phyloP scores from a whole-genome alignment of 2,329 filamentous ascomycete genomes.

The Stagonosporopsis vannaccii region DNA sequence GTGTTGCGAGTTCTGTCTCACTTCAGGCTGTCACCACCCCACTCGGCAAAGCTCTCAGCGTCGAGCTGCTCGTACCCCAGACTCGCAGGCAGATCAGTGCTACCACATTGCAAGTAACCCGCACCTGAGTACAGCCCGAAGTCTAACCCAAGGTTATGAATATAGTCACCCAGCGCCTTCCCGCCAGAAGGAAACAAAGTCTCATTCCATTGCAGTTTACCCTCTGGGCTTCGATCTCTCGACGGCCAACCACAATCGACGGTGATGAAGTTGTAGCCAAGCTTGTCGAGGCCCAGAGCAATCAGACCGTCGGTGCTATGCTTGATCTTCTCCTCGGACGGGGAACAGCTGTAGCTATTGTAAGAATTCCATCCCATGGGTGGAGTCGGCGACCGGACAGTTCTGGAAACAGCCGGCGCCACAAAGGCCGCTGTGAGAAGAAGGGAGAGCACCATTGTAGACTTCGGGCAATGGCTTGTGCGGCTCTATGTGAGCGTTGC shows the following conservation, averaged over 20 bases:
- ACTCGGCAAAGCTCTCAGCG: slow-evolving; percentile 61
- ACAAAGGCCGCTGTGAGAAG: slow-evolving; percentile 7
- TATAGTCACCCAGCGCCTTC: slow-evolving; percentile 58
- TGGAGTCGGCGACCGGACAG: slow-evolving; percentile 32
- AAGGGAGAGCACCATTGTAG: slow-evolving; percentile 4
- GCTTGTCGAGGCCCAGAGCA: slow-evolving; percentile 58
- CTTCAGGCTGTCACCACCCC: slow-evolving; percentile 57
- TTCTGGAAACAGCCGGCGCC: slow-evolving; percentile 24
- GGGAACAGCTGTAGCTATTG: slow-evolving; percentile 62
- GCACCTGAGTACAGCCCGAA: slow-evolving; percentile 63
- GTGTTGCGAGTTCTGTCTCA: slow-evolving; percentile 31
- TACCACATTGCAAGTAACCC: slow-evolving; percentile 49
- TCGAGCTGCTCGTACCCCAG: slow-evolving; percentile 64
- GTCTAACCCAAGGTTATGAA: slow-evolving; percentile 58
- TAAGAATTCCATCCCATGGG: slow-evolving; percentile 65
- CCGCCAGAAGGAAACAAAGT: slow-evolving; percentile 61
- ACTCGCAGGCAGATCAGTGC: slow-evolving; percentile 55
- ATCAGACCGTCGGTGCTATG: slow-evolving; percentile 63
- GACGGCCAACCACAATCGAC: slow-evolving; percentile 67
- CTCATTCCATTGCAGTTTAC: slow-evolving; percentile 59
- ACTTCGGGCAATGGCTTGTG: not conserved
- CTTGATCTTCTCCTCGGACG: slow-evolving; percentile 58
- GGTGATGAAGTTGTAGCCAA: slow-evolving; percentile 65
- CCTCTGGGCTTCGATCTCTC: slow-evolving; percentile 50
- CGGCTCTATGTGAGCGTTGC: not conserved